Base-by-base conservation (phyloP, 2,329 filamentous ascomycete genomes). In the Endoconidiophora laricicola region DNA sequence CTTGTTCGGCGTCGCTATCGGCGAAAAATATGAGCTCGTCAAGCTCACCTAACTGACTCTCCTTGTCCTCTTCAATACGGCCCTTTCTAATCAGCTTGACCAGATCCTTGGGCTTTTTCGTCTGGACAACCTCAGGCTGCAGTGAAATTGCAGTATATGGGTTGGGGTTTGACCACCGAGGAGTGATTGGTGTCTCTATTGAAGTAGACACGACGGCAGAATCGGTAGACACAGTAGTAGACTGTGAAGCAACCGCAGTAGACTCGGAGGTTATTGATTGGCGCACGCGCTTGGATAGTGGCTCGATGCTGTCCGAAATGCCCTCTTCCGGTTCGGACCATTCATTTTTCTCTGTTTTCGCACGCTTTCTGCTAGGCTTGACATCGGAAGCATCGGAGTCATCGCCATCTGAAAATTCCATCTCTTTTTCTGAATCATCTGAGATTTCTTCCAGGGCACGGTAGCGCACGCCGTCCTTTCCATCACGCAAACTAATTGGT, bases 81-180 rank as follows among this genome's bases (percentile, higher is more conserved):
- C 88, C 86, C 61, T 94, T 95, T 57, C 88, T 81, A 57, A 96
- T 95, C 54, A 94, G 65, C 59, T 93, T 85, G 36, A 96, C 85
- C 38, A 95, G 81, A 56, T 95, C 87, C 57, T 79, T 81, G 63
- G 82, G 86, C 65, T 91, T 93, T 18, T 75, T 73, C 38, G 76
- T 71, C 4, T 69, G 71, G 49, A 87, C 82, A 3, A 44, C 41
- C 56, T 88, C 83, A 0, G 80, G 76, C 5, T 86, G 87, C 6
- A 90, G 90, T 10, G 46, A 38, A 7, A 94, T 69, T 2, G 78
- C 83, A 4, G 86, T 94, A 64, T 96, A 95, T 0, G 88, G 87
- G 61, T 96, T 90, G 3, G 90, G 88, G 58, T 96, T 96, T 3
- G 87, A 94, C 90, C 90, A 96, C 62, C 83, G 87, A 2, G 87